Conservation (phyloP, 345 rosid species). For the Hevea brasiliensis region DNA sequence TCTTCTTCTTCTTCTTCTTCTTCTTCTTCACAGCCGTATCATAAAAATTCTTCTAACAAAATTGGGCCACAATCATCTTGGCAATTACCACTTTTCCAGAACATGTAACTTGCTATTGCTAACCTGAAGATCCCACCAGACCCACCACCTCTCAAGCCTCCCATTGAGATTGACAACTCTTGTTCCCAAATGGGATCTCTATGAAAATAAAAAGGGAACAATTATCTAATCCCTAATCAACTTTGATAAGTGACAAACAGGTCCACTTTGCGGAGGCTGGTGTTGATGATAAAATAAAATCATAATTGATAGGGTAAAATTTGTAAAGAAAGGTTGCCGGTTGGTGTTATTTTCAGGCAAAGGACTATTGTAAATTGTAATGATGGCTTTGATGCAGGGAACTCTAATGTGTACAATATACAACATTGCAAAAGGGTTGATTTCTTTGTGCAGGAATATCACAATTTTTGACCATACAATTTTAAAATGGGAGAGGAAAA, state of each 20-base stretch:
- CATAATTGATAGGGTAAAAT: no score
- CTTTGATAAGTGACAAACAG: no score
- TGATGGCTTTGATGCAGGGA: background rate
- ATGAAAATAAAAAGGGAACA: no score
- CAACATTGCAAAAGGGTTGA: background rate
- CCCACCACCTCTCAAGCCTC: background rate
- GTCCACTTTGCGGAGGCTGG: no score
- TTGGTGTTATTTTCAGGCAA: background rate
- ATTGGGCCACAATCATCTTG: background rate
- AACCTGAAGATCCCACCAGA: background rate
- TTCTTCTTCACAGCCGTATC: no score
- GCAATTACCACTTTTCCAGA: background rate
- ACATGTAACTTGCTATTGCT: background rate
- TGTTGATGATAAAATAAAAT: no score
- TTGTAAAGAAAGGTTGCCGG: no score
- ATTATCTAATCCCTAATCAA: no score
- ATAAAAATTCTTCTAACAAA: background rate
- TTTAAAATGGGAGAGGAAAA: slow-evolving; percentile 6
- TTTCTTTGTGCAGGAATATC: background rate
- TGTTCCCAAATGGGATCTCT: background rate
- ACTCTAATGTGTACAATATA: background rate
- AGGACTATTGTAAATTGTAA: background rate
- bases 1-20: no score
- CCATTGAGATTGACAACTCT: background rate
- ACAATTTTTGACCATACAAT: background rate